Evolutionary conservation across 2,329 filamentous ascomycete genomes (phyloP).

Genomic region (Cladophialophora yegresii): DNA sequence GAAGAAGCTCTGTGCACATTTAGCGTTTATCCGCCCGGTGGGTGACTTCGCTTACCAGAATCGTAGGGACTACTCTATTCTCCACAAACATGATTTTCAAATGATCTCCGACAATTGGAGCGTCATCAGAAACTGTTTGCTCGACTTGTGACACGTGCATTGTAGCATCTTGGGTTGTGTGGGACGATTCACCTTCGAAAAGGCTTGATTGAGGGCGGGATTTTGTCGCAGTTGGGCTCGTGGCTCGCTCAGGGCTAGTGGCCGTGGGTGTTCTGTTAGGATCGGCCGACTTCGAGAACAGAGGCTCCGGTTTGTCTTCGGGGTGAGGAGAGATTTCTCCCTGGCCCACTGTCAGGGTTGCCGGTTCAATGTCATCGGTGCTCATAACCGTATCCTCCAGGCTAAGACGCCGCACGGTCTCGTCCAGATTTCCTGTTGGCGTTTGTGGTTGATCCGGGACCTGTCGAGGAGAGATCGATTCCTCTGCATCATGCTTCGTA

Average conservation of each 20-base stretch:
- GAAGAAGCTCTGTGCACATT: slow-evolving; percentile 75
- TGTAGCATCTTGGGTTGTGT: slow-evolving; percentile 26
- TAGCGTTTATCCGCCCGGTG: slow-evolving; percentile 4
- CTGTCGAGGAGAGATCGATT: slow-evolving; percentile 64
- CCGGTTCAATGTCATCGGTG: slow-evolving; percentile 38
- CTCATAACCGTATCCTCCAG: slow-evolving; percentile 53
- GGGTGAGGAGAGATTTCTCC: slow-evolving; percentile 55
- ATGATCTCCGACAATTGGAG: slow-evolving; percentile 87
- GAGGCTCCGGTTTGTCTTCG: slow-evolving; percentile 68
- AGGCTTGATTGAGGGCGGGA: slow-evolving; percentile 20
- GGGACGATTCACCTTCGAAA: slow-evolving; percentile 27
- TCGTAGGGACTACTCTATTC: slow-evolving; percentile 89
- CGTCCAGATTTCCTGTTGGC: slow-evolving; percentile 57
- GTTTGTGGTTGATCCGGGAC: slow-evolving; percentile 37
- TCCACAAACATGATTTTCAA: slow-evolving; percentile 97
- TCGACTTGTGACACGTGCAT: slow-evolving; percentile 51
- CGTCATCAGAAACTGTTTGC: slow-evolving; percentile 58
- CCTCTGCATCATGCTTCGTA: slow-evolving; percentile 65
- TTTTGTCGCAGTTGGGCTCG: slow-evolving; percentile 23
- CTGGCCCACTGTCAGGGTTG: slow-evolving; percentile 5
- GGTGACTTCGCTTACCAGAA: slow-evolving; percentile 67
- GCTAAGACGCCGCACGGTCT: slow-evolving; percentile 57
- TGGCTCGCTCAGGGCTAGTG: slow-evolving; percentile 33
- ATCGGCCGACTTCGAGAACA: slow-evolving; percentile 50
- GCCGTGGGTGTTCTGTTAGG: slow-evolving; percentile 37